Percentiles rank a stretch among this genome's conserved stretches.
phyloP scores from a whole-genome alignment of 1,284 basidiomycete species.

The Cystobasidium slooffiae region DNA sequence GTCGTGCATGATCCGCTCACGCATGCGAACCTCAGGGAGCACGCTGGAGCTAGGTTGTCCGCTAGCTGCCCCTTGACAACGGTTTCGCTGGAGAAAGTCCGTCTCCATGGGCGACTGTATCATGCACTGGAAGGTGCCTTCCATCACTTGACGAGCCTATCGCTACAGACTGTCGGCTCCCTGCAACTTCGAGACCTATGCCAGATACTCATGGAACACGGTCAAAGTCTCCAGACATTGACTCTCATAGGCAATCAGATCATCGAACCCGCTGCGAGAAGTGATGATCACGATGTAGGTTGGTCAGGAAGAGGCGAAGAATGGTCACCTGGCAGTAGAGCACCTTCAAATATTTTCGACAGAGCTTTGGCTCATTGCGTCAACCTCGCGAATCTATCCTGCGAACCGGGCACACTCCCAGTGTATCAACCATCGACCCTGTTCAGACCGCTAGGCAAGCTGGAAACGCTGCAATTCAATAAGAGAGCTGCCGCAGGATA shows the following conservation, averaged over 20 bases:
- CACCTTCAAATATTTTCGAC: conserved; percentile 26
- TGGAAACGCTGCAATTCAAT: conserved; percentile 35
- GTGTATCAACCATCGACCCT: conserved; percentile 28
- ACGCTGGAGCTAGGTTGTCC: background rate
- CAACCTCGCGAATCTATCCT: conserved; percentile 26
- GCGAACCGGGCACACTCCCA: conserved; percentile 26
- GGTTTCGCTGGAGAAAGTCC: conserved; percentile 34
- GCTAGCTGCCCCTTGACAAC: conserved; percentile 31
- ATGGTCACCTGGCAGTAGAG: conserved; percentile 20
- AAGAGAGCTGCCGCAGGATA: conserved; percentile 31
- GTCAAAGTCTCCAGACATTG: conserved; percentile 12
- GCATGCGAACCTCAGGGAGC: conserved; percentile 2
- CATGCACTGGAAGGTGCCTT: conserved; percentile 33
- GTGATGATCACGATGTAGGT: conserved; percentile 2
- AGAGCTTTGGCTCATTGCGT: conserved; percentile 25
- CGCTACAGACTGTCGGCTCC: conserved; percentile 6
- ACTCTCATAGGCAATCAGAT: conserved; percentile 26
- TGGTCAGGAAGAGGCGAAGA: conserved; percentile 10
- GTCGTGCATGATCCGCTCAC: conserved; percentile 14
- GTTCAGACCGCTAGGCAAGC: conserved; percentile 33
- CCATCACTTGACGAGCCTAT: conserved; percentile 14
- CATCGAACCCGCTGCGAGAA: conserved; percentile 6
- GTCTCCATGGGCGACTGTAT: conserved; percentile 16
- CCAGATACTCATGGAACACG: conserved; percentile 28
- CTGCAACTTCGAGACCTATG: conserved; percentile 32